Evolutionary conservation across 2,329 filamentous ascomycete species (phyloP).

Genomic region (Emericellopsis atlantica): DNA sequence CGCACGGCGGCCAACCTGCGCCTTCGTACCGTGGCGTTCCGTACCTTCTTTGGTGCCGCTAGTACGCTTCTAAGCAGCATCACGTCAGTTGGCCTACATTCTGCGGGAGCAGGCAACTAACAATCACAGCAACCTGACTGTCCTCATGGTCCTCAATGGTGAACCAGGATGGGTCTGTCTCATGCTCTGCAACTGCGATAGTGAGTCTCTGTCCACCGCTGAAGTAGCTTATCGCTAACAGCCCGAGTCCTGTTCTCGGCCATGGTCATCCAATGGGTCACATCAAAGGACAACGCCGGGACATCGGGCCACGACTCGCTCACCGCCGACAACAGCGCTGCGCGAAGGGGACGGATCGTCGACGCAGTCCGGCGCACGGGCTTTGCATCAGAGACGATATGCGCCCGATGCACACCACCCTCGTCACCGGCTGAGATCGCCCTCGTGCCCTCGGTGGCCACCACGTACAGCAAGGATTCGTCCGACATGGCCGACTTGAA

Average conservation of each 20-base stretch:
- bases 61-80: constrained; percentile 45
- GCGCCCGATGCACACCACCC: neutral
- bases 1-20: constrained; percentile 25
- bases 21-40: constrained; percentile 38
- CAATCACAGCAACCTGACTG: constrained; percentile 38
- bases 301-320: constrained; percentile 11
- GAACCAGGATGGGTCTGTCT: constrained; percentile 55
- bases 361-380: no score
- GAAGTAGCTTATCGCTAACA: neutral
- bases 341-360: neutral
- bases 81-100: constrained; percentile 24
- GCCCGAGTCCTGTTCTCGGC: constrained; percentile 44
- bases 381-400: no score
- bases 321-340: constrained; percentile 1
- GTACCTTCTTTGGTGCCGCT: constrained; percentile 46
- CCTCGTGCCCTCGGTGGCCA: constrained; percentile 9
- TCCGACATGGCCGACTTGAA: constrained; percentile 5
- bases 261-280: constrained; percentile 50
- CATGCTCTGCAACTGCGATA: constrained; percentile 52
- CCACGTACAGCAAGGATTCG: constrained; percentile 7
- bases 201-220: constrained; percentile 20
- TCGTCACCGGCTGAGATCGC: constrained; percentile 12
- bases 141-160: constrained; percentile 44
- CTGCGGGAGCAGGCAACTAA: neutral
- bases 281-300: constrained; percentile 28